Evolutionary conservation across 306 rosid species (phyloP), one percentile per base, ranked within the genome.

Genomic region (Dryas alaskensis): DNA sequence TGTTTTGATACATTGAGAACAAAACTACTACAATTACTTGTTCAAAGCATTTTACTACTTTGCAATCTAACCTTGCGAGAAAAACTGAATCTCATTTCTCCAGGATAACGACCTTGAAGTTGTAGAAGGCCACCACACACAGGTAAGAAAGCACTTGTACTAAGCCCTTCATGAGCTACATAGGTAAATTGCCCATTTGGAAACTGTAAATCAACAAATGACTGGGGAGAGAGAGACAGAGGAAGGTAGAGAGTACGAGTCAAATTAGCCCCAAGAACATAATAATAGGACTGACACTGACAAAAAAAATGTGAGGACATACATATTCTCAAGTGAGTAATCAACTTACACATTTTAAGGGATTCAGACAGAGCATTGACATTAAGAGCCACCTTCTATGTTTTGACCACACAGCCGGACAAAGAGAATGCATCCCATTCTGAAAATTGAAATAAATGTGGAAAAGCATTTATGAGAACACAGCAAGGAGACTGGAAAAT

Each of bases 91-190:
- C 87, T 90, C 99, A 95, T 90, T 83, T 95, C 99, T 74, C 99
- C 99, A 2, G 99, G 99, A 92, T 90, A 95, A 79, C 92, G 99
- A 81, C 99, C 99, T 71, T 95, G 99, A 70, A 90, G 97, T 87
- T 92, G 99, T 82, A 95, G 88, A 83, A 92, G 99, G 80, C 99
- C 99, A 64, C 98, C 97, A 60, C 89, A 86, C 52, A 92, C 43
- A 60, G 97, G 98, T 74, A 92, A 81, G 82, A 95, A 92, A 44
- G 96, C 97, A 73, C 98, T 88, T 17, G 98, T 86, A 81, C 82
- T 90, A 54, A 92, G 87, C 73, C 99, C 99, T 90, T 95, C 98
- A 43, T 98, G 97, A 46, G 97, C 88, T 67, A 92, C 96, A 60
- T 92, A 92, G 65, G 99, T 95, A 61, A 95, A 72, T 85, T 95